Percentiles rank a stretch among this genome's conserved stretches.
phyloP scores from a whole-genome alignment of 2,329 filamentous ascomycete species.

The Diaporthe capsici region DNA sequence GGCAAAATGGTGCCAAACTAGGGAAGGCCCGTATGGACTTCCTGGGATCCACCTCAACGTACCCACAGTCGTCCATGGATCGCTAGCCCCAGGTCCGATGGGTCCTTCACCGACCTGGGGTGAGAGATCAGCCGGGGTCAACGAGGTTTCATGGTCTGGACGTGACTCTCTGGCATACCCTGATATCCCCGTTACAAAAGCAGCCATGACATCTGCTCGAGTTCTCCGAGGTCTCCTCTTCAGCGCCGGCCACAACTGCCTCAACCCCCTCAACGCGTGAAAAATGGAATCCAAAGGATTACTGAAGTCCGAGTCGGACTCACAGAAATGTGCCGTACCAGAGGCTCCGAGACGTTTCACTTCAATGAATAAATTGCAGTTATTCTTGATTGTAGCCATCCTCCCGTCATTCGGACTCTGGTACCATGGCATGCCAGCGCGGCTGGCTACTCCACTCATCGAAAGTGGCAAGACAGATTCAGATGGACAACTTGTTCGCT shows the following conservation, averaged over 20 bases:
- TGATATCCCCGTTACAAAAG: conserved; percentile 6
- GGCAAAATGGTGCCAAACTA: not conserved
- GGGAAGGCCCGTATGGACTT: not conserved
- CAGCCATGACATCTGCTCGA: conserved; percentile 7
- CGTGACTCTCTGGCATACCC: not conserved
- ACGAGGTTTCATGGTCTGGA: conserved; percentile 17
- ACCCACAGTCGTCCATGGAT: not conserved
- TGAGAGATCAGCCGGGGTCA: conserved; percentile 4
- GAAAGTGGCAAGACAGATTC: not conserved
- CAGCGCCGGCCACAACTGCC: not conserved
- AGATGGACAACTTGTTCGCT: conserved; percentile 5
- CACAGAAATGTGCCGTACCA: too few species aligned
- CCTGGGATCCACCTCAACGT: not conserved
- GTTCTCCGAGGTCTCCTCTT: not conserved
- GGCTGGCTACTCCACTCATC: not conserved
- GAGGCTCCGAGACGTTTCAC: not conserved
- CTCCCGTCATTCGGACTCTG: conserved; percentile 3
- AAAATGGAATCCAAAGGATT: not conserved
- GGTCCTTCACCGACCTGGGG: conserved; percentile 13
- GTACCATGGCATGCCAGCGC: conserved; percentile 1
- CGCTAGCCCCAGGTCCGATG: not conserved
- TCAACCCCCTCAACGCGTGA: not conserved
- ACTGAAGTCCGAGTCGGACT: not conserved
- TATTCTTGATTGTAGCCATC: not conserved
- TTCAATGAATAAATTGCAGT: not conserved